Conservation (phyloP, 2,329 filamentous ascomycete species). For the Colletotrichum caudatum region DNA sequence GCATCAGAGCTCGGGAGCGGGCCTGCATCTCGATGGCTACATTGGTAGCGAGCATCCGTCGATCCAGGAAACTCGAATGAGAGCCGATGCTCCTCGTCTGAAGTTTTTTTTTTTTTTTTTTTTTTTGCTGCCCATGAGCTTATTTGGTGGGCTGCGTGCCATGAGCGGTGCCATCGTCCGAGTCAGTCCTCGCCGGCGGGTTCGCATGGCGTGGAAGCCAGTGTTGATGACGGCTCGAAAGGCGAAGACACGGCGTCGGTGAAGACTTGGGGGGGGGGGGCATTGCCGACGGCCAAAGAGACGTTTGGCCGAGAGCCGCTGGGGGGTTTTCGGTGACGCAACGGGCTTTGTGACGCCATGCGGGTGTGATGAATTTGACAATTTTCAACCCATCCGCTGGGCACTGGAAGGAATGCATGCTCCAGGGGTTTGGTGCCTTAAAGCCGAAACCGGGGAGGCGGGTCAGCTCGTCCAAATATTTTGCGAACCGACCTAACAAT, state of each 20-base stretch:
- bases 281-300: slow-evolving; percentile 32
- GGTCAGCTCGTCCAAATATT: slow-evolving; percentile 14
- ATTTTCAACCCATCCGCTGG: slow-evolving; percentile 10
- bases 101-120: too few relatives aligned
- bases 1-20: background rate
- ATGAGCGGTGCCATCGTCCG: too few relatives aligned
- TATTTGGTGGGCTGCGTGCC: background rate
- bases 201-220: background rate
- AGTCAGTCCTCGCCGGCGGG: background rate
- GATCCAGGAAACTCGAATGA: background rate
- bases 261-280: background rate
- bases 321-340: slow-evolving; percentile 15
- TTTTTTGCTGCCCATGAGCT: background rate
- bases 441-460: slow-evolving; percentile 37
- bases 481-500: slow-evolving; percentile 13
- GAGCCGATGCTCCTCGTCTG: slow-evolving; percentile 5
- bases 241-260: background rate
- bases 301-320: slow-evolving; percentile 24
- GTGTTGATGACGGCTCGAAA: background rate
- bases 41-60: background rate
- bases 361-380: slow-evolving; percentile 13
- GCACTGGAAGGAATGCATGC: background rate
- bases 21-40: slow-evolving; percentile 8
- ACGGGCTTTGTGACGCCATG: slow-evolving; percentile 14
- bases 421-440: slow-evolving; percentile 22